These are phyloP conservation scores for Ophiognomonia clavigignenti-juglandacearum DNA, from an alignment of 2,329 filamentous ascomycete genomes.

Conservation along the genomic window DNA sequence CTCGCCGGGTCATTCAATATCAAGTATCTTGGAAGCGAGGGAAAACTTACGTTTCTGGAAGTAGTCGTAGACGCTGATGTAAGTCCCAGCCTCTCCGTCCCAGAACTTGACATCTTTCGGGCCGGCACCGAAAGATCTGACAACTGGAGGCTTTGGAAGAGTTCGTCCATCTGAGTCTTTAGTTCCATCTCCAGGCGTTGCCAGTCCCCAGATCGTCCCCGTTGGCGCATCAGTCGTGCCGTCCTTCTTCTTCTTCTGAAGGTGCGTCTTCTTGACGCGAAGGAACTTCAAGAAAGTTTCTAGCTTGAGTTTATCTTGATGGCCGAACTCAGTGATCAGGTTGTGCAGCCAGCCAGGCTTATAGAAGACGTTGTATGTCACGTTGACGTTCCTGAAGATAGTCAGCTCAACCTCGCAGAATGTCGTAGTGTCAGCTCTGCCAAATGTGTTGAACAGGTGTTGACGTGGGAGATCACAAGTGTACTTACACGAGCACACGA, in stretches of 20 bases:
- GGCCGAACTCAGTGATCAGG: constrained; percentile 15
- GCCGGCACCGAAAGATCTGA: constrained; percentile 34
- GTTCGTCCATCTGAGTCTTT: background rate
- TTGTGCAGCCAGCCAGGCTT: constrained; percentile 18
- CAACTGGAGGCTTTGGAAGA: constrained; percentile 21
- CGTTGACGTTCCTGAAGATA: constrained; percentile 29
- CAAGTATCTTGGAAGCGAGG: too few species aligned
- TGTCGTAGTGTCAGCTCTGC: too few species aligned
- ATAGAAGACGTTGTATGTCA: constrained; percentile 29
- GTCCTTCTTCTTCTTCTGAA: constrained; percentile 27
- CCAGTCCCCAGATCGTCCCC: constrained; percentile 33
- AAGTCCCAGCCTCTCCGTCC: constrained; percentile 29
- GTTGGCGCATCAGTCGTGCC: constrained; percentile 26
- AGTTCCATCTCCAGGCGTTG: constrained; percentile 27
- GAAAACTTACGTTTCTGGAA: constrained; percentile 38
- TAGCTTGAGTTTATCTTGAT: constrained; percentile 17
- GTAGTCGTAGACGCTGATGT: constrained; percentile 48
- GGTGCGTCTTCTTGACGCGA: constrained; percentile 32
- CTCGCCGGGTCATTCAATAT: too few species aligned
- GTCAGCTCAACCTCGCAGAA: too few species aligned
- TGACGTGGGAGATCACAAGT: background rate
- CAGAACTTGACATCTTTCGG: constrained; percentile 52
- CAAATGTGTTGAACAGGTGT: too few species aligned
- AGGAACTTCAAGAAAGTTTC: constrained; percentile 31
- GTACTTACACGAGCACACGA: background rate